A percentile compares a stretch with the other conserved stretches of the same genome.
phyloP scores from a whole-genome alignment of 176 grass and related monocot species.

The Microstegium vimineum region DNA sequence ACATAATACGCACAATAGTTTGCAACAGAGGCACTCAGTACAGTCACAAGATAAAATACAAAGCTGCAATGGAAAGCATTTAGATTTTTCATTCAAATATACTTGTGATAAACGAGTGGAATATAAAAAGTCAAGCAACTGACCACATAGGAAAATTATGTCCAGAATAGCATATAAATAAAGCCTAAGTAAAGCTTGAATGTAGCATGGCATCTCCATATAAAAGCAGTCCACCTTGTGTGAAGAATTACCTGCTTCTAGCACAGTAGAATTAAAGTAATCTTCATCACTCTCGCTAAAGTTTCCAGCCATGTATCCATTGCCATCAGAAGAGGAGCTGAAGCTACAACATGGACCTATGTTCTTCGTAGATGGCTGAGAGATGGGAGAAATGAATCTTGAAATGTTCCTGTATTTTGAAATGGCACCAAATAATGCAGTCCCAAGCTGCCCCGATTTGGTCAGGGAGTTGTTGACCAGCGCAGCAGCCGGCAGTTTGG shows the following conservation, averaged over 20 bases:
- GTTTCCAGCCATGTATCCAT: slow-evolving; percentile 74
- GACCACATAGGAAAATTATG: not conserved
- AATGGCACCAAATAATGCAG: slow-evolving; percentile 48
- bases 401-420: slow-evolving; percentile 46
- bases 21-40: not conserved
- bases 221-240: not conserved
- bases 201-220: not conserved
- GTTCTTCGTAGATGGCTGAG: slow-evolving; percentile 24
- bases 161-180: not conserved
- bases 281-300: slow-evolving; percentile 83
- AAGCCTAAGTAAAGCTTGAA: not conserved
- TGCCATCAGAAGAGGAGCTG: slow-evolving; percentile 79
- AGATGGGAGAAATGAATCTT: slow-evolving; percentile 32
- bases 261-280: slow-evolving; percentile 80
- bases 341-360: slow-evolving; percentile 41
- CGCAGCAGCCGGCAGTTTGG: slow-evolving; percentile 39
- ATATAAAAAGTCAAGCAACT: not conserved
- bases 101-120: not conserved
- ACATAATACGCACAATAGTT: not conserved
- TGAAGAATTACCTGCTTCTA: slow-evolving; percentile 70
- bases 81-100: not conserved
- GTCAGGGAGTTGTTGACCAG: slow-evolving; percentile 37
- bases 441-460: slow-evolving; percentile 43
- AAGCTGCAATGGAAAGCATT: not conserved
- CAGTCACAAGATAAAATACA: not conserved